Conservation (phyloP, 2,329 filamentous ascomycete genomes). For the Chrysoporthe puriensis region DNA sequence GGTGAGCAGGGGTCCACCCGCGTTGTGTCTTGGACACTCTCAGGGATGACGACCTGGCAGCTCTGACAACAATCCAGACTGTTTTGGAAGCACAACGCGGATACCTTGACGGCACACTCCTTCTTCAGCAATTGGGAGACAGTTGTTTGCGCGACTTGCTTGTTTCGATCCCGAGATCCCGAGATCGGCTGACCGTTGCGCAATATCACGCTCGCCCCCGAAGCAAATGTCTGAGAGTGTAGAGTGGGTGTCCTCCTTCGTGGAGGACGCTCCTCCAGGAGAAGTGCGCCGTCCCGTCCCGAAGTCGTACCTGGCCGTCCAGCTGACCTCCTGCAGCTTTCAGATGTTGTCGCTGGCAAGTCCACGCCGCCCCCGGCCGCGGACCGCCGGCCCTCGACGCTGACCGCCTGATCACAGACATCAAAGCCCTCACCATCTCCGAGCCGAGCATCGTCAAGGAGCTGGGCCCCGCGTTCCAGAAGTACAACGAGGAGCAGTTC, state of each 20-base stretch:
- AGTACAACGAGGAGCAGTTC: conserved; percentile 97
- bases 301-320: conserved; percentile 19
- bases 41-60: conserved; percentile 19
- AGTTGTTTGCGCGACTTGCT: background rate
- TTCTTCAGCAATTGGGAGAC: too few relatives aligned
- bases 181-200: background rate
- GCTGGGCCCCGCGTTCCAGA: conserved; percentile 82
- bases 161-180: background rate
- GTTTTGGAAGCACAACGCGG: conserved; percentile 4
- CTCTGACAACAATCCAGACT: conserved; percentile 18
- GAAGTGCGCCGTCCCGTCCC: conserved; percentile 66
- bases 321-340: conserved; percentile 60
- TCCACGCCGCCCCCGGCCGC: background rate
- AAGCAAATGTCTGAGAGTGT: conserved; percentile 45
- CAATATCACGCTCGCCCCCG: background rate
- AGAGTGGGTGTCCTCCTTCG: conserved; percentile 78
- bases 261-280: conserved; percentile 92
- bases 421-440: conserved; percentile 80
- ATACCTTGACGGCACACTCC: conserved; percentile 2
- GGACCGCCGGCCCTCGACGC: conserved; percentile 7
- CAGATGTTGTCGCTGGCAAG: conserved; percentile 84
- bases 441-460: conserved; percentile 69
- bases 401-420: conserved; percentile 61
- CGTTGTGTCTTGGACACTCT: conserved; percentile 5
- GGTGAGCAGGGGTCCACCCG: conserved; percentile 16